Evolutionary conservation across 75 land plant species (phyloP).

Genomic region (Selaginella moellendorffii): DNA sequence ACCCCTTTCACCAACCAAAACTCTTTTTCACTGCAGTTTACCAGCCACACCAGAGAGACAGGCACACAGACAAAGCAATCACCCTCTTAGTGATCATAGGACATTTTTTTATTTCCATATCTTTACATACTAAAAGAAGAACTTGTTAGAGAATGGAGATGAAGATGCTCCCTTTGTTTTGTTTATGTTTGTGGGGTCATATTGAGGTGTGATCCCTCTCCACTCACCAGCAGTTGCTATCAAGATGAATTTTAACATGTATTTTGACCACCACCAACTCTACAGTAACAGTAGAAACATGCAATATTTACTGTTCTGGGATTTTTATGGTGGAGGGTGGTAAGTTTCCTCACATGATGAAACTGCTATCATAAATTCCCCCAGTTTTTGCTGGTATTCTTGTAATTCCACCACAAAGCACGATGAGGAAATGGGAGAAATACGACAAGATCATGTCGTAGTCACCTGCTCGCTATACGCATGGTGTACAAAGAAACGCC

Average conservation of each 20-base stretch:
- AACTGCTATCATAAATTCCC: not conserved
- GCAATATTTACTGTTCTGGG: not conserved
- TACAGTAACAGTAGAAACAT: not conserved
- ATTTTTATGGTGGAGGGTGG: not conserved
- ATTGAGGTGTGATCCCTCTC: no score
- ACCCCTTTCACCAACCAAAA: not conserved
- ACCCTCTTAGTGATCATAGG: not conserved
- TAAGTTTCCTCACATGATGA: not conserved
- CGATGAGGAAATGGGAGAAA: no score
- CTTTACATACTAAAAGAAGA: not conserved
- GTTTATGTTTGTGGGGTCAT: no score
- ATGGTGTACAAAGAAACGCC: not conserved
- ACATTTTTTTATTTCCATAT: not conserved
- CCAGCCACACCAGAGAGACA: not conserved
- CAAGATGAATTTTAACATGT: no score
- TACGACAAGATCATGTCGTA: not conserved
- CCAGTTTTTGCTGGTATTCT: no score
- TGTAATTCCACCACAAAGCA: no score
- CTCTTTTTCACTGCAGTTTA: not conserved
- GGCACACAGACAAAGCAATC: not conserved
- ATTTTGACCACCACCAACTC: not conserved
- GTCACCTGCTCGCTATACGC: not conserved
- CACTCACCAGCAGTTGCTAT: no score
- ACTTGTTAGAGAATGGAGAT: no score
- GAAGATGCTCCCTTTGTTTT: no score